These are phyloP conservation scores for Colletotrichum spaethianum DNA, from an alignment of 2,329 filamentous ascomycete genomes.

Conservation along the genomic window DNA sequence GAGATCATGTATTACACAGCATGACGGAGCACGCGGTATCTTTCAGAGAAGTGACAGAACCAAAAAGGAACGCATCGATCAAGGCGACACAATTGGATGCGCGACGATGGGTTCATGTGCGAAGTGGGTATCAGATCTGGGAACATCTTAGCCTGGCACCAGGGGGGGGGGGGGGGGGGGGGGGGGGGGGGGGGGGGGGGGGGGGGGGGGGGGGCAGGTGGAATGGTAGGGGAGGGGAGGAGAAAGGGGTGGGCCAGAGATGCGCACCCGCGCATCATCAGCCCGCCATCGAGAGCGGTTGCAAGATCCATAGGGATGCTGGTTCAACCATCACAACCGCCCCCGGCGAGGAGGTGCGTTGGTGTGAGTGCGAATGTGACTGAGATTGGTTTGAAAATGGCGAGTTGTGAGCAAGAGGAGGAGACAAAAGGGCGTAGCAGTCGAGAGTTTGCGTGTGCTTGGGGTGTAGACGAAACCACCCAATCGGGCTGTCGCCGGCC, in stretches of 20 bases:
- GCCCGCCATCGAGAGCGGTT: conserved; percentile 4
- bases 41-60: conserved; percentile 16
- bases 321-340: background rate
- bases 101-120: background rate
- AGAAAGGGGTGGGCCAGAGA: background rate
- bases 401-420: background rate
- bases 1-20: conserved; percentile 1
- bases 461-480: conserved; percentile 13
- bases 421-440: background rate
- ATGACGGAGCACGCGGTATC: background rate
- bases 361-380: background rate
- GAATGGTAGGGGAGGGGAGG: background rate
- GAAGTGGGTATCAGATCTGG: conserved; percentile 18
- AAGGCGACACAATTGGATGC: conserved; percentile 21
- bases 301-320: conserved; percentile 12
- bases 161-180: background rate
- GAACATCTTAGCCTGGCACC: conserved; percentile 5
- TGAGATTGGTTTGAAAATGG: background rate
- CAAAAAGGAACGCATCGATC: conserved; percentile 31
- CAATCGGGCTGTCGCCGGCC: conserved; percentile 33
- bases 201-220: background rate
- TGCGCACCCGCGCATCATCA: background rate
- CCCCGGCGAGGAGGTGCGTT: background rate
- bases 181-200: background rate
- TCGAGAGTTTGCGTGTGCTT: background rate